Evolutionary conservation across 2,329 filamentous ascomycete species (phyloP).

Genomic region (Neopestalotiopsis sp.): DNA sequence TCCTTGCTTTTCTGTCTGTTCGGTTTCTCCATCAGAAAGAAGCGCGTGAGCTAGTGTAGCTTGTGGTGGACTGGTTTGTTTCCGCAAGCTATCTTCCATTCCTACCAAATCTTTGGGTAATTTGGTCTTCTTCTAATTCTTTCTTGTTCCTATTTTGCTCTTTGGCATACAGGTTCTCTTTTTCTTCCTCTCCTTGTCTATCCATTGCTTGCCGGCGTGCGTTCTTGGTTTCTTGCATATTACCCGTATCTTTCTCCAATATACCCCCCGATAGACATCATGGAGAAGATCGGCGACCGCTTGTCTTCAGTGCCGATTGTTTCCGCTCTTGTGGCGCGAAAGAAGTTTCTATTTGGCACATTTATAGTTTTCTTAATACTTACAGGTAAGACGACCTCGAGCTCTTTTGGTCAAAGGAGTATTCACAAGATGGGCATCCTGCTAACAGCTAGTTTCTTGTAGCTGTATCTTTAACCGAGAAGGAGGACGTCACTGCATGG

Average conservation of each 20-base stretch:
- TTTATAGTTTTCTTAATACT: slow-evolving; percentile 23
- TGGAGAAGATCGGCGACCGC: slow-evolving; percentile 18
- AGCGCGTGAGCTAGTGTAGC: not conserved
- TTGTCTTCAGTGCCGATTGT: slow-evolving; percentile 18
- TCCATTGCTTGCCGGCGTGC: not conserved
- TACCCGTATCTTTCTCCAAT: not conserved
- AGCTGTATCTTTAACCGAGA: slow-evolving; percentile 23
- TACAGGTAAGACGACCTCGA: slow-evolving; percentile 13
- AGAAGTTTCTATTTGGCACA: slow-evolving; percentile 20
- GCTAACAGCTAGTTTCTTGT: not conserved
- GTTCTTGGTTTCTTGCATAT: not conserved
- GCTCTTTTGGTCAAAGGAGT: not conserved
- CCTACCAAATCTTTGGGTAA: not conserved
- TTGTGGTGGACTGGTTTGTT: not conserved
- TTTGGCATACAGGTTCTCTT: not conserved
- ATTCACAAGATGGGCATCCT: not conserved
- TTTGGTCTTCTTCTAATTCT: not conserved
- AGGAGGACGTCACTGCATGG: slow-evolving; percentile 20
- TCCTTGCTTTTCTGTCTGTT: not conserved
- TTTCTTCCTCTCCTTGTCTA: not conserved
- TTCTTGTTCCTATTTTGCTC: not conserved
- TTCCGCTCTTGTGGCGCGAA: slow-evolving; percentile 20
- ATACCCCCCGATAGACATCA: slow-evolving; percentile 12
- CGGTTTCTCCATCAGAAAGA: not conserved
- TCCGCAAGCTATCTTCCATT: not conserved